Evolutionary conservation across 257 asterid genomes (phyloP), one percentile per base, ranked within the genome.

Genomic region (Cruciata laevipes): DNA sequence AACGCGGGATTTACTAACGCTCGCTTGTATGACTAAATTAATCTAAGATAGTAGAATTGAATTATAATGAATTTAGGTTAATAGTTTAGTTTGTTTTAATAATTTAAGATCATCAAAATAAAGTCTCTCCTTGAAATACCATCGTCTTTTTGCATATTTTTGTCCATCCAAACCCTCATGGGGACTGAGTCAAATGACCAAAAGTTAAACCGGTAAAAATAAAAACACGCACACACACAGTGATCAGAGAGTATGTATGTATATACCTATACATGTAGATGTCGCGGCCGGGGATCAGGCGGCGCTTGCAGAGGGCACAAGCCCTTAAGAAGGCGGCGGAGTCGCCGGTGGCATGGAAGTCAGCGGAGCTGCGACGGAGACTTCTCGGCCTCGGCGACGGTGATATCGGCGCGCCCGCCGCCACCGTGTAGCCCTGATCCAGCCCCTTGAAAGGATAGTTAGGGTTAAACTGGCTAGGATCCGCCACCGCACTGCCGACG

Each of bases 251-350:
- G 1, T 18, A 53, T 53, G n/a, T n/a, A n/a, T n/a, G n/a, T n/a
- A 7, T 56, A 56, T 56, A 56, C 61, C 61, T 56, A 56, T 56
- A 56, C 95, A 91, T 91, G 81, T 73, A 89, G 80, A 91, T 89
- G 78, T 91, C 98, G 23, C 81, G 94, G 7, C 84, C 95, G 5
- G 91, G 89, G 70, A 84, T 61, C 70, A 91, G 81, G 6, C 83
- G 88, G 76, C 84, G 87, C 16, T 91, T 77, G 74, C 98, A 91
- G 31, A 87, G 88, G 69, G 75, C 71, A 72, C 98, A 91, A 61
- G 79, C 84, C 73, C 80, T 89, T 75, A 91, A 60, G 77, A 91
- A 91, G 61, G 63, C 73, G 21, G 94, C 80, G 11, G 87, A 73
- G 71, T 77, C 86, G 9, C 63, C 2, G 24, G 25, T 32, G 18